Evolutionary conservation across 306 rosid genomes (phyloP), one percentile per base, ranked within the genome.

Genomic region (Prunus persica): DNA sequence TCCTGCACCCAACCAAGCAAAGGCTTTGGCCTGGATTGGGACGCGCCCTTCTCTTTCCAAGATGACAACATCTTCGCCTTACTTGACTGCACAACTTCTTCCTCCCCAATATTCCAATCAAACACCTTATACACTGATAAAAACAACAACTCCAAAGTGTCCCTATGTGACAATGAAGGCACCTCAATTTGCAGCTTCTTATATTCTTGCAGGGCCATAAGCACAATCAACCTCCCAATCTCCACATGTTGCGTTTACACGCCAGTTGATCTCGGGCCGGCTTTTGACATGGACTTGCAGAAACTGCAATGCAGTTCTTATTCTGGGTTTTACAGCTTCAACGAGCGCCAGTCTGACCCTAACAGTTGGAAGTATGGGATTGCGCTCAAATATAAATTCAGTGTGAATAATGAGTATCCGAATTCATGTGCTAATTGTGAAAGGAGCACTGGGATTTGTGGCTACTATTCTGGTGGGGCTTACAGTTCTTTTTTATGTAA

Each of bases 331-430:
- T 93, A 93, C 72, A 88, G 91, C 82, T 91, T 86, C 78, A 87
- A 91, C 55, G 96, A 82, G 3, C 85, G 80, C 55, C 79, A 88
- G 58, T 24, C 89, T 1, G 93, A 90, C 61, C 96, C 98, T 45
- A 85, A 87, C 49, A 86, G 86, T 25, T 93, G 98, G 98, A 93
- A 85, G 64, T 93, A 90, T 64, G 98, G 98, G 46, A 91, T 91
- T 27, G 93, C 94, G 15, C 67, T 93, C 16, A 86, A 87, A 67
- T 93, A 93, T 34, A 93, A 91, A 83, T 93, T 91, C 72, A 85
- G 87, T 45, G 88, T 90, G 16, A 85, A 85, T 24, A 83, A 93
- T 68, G 98, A 91, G 38, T 90, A 71, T 79, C 98, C 98, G 5
- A 74, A 41, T n/a, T 77, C 86, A 14, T 93, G 98, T 82, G 75